phyloP scores from a whole-genome alignment of 2,329 filamentous ascomycete species.

The Rutstroemia sp. region DNA sequence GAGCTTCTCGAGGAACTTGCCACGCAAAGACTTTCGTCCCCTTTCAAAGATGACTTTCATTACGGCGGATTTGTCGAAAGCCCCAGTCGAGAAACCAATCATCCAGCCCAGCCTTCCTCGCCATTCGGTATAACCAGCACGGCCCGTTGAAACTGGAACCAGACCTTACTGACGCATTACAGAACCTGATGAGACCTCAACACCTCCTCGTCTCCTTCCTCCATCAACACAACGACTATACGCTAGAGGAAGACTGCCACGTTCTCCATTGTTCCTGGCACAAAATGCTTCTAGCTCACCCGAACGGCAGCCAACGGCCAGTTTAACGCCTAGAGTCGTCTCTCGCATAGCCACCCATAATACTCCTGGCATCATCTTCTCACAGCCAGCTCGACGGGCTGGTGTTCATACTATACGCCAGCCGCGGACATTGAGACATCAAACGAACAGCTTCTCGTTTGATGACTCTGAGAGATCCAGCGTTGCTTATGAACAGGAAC shows the following conservation, averaged over 20 bases:
- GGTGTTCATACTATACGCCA: constrained; percentile 5
- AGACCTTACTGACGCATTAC: constrained; percentile 1
- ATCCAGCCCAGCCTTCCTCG: constrained; percentile 13
- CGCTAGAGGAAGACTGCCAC: constrained; percentile 20
- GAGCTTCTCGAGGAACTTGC: constrained; percentile 1
- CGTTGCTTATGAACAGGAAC: constrained; percentile 26
- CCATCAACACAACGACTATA: constrained; percentile 8
- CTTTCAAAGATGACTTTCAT: constrained; percentile 23
- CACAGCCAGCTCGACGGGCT: constrained; percentile 25
- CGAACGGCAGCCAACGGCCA: constrained; percentile 16
- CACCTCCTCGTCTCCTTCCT: constrained; percentile 18
- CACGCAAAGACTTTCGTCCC: constrained; percentile 6
- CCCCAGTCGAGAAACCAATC: constrained; percentile 6
- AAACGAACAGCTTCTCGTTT: constrained; percentile 31
- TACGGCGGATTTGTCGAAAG: constrained; percentile 26
- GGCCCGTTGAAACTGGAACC: too few species aligned
- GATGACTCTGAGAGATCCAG: constrained; percentile 28
- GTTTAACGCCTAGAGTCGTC: constrained; percentile 22
- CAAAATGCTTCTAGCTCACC: constrained; percentile 29
- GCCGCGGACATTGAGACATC: constrained; percentile 27
- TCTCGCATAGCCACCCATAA: constrained; percentile 21
- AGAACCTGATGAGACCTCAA: constrained; percentile 26
- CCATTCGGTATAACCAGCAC: constrained; percentile 13
- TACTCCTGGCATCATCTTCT: constrained; percentile 26
- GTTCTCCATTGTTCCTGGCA: constrained; percentile 29